Evolutionary conservation across 1,284 basidiomycete species (phyloP).

Genomic region (Quambalaria eucalypti): DNA sequence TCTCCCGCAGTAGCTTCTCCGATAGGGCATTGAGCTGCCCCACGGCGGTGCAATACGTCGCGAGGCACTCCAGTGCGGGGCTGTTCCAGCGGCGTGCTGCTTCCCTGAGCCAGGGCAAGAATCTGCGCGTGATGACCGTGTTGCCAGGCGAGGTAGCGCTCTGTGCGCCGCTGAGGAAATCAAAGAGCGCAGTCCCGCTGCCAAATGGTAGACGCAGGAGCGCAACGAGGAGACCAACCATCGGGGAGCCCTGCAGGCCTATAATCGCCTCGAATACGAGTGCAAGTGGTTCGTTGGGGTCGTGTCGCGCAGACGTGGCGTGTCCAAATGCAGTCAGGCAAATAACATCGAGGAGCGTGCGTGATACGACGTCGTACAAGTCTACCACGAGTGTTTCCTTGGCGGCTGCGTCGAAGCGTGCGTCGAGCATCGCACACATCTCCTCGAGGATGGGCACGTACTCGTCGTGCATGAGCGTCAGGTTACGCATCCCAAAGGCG

Average conservation of each 20-base stretch:
- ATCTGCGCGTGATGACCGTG: too few relatives aligned
- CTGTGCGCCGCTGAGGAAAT: too few relatives aligned
- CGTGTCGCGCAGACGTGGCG: too few relatives aligned
- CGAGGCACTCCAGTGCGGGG: neutral
- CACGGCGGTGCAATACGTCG: neutral
- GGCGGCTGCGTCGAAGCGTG: neutral
- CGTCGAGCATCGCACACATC: too few relatives aligned
- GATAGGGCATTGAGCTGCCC: neutral
- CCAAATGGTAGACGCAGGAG: neutral
- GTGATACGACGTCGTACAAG: neutral
- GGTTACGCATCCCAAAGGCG: neutral
- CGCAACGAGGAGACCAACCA: neutral
- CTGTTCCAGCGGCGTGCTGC: neutral
- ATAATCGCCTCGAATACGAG: neutral
- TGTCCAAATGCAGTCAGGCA: neutral
- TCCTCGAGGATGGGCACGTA: neutral
- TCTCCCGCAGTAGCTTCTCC: neutral
- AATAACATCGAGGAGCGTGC: neutral
- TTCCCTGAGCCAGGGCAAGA: neutral
- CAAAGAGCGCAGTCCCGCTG: neutral
- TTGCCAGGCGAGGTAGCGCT: too few relatives aligned
- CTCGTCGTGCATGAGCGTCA: neutral
- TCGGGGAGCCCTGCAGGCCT: neutral
- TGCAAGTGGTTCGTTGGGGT: neutral
- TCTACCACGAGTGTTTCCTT: neutral